These are phyloP conservation scores for Didymella arachidicola DNA, from an alignment of 2,329 filamentous ascomycete species.

Conservation along the genomic window DNA sequence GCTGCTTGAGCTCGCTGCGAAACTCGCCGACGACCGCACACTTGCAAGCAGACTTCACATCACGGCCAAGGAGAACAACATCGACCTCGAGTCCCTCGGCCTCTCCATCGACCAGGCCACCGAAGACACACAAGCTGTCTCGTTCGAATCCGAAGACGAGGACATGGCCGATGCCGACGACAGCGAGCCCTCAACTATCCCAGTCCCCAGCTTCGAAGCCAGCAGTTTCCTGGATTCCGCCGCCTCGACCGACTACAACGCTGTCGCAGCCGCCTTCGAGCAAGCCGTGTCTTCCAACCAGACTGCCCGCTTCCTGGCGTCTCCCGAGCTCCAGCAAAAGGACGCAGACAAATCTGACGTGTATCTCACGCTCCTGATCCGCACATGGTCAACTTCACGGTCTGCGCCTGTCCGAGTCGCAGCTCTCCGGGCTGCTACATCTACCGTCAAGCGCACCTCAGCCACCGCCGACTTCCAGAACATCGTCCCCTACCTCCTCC, in stretches of 20 bases:
- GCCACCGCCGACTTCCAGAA: constrained; percentile 73
- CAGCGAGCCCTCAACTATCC: constrained; percentile 20
- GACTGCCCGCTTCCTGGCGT: constrained; percentile 58
- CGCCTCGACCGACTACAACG: constrained; percentile 37
- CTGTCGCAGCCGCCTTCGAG: constrained; percentile 41
- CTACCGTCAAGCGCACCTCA: constrained; percentile 42
- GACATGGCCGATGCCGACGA: constrained; percentile 61
- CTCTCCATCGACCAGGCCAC: constrained; percentile 49
- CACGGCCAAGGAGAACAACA: constrained; percentile 70
- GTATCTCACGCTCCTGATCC: constrained; percentile 77
- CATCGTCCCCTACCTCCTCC: constrained; percentile 81
- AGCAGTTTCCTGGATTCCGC: constrained; percentile 38
- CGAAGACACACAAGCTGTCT: constrained; percentile 23
- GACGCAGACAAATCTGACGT: constrained; percentile 67
- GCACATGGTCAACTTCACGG: constrained; percentile 76
- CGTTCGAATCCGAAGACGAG: constrained; percentile 56
- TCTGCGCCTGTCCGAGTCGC: constrained; percentile 72
- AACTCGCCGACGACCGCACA: constrained; percentile 39
- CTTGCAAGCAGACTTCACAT: constrained; percentile 68
- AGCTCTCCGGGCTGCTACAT: constrained; percentile 67
- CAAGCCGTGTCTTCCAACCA: constrained; percentile 36
- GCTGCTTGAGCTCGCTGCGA: constrained; percentile 42
- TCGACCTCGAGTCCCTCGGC: constrained; percentile 71
- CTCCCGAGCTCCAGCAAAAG: constrained; percentile 63
- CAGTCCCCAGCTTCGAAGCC: constrained; percentile 37